A percentile compares a stretch with the other conserved stretches of the same genome.
These are phyloP conservation scores for Coniella vitis DNA, from an alignment of 2,329 filamentous ascomycete species.

Conservation along the genomic window DNA sequence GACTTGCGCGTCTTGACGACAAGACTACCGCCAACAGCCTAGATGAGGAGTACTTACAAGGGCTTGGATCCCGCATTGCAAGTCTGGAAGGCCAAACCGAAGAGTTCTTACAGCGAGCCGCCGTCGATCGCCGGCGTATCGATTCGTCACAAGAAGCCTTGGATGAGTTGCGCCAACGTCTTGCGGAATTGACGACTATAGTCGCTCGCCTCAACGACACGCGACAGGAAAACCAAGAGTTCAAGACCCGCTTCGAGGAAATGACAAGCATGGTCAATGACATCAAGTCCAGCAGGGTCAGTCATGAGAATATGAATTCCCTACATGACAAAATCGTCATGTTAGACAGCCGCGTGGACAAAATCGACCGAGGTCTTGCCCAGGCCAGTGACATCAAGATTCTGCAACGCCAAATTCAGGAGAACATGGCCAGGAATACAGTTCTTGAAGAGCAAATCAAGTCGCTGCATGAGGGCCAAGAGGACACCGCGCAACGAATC, in stretches of 20 bases:
- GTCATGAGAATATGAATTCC: too few relatives aligned
- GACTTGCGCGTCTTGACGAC: too few relatives aligned
- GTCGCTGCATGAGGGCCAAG: background rate
- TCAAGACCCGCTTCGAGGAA: background rate
- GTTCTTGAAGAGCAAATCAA: background rate
- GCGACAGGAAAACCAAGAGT: background rate
- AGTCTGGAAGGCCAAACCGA: too few relatives aligned
- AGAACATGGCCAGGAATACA: background rate
- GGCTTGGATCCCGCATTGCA: too few relatives aligned
- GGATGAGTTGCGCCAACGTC: too few relatives aligned
- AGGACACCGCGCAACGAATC: background rate
- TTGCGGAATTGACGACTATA: background rate
- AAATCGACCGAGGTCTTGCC: background rate
- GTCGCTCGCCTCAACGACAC: background rate
- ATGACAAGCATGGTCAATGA: background rate
- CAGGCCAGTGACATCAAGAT: background rate
- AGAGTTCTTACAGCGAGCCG: too few relatives aligned
- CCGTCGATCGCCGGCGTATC: too few relatives aligned
- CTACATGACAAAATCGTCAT: background rate
- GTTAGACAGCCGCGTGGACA: background rate
- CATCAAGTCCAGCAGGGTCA: background rate
- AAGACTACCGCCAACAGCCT: too few relatives aligned
- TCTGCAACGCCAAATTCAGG: background rate
- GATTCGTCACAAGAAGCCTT: too few relatives aligned
- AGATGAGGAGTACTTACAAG: too few relatives aligned